Evolutionary conservation across 164 flowering plant genomes (phyloP).

Genomic region (Euptelea pleiosperma): DNA sequence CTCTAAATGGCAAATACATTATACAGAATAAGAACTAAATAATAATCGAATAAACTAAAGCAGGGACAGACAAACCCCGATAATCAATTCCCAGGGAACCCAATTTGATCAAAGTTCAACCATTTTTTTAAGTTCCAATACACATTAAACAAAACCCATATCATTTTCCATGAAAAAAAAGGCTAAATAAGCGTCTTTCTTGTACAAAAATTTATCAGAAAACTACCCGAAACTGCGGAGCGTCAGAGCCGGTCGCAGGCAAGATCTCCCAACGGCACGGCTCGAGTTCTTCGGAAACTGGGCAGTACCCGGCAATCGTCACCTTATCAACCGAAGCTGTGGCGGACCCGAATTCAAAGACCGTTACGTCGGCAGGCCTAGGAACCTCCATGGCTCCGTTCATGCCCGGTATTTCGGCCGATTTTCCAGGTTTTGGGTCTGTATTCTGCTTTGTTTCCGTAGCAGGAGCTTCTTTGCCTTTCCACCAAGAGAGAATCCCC

Average conservation of each 20-base stretch:
- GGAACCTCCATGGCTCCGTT: slow-evolving; percentile 81
- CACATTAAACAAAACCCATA: slow-evolving; percentile 10
- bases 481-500: slow-evolving; percentile 77
- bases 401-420: slow-evolving; percentile 49
- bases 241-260: slow-evolving; percentile 51
- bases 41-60: too few relatives aligned
- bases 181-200: neutral
- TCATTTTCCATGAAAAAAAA: too few relatives aligned
- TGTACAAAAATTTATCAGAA: slow-evolving; percentile 42
- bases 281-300: slow-evolving; percentile 94
- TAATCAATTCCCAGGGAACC: too few relatives aligned
- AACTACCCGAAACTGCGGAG: slow-evolving; percentile 88
- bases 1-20: too few relatives aligned
- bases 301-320: slow-evolving; percentile 87
- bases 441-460: slow-evolving; percentile 15
- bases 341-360: slow-evolving; percentile 90
- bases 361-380: slow-evolving; percentile 45
- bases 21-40: too few relatives aligned
- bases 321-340: slow-evolving; percentile 69
- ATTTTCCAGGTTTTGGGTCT: slow-evolving; percentile 18
- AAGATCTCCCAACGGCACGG: slow-evolving; percentile 94
- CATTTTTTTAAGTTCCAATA: neutral
- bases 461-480: slow-evolving; percentile 23
- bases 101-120: neutral
- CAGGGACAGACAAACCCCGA: too few relatives aligned